Percentiles rank a stretch among this genome's conserved stretches.
These are phyloP conservation scores for Camillea tinctor DNA, from an alignment of 2,329 filamentous ascomycete species.

Conservation along the genomic window DNA sequence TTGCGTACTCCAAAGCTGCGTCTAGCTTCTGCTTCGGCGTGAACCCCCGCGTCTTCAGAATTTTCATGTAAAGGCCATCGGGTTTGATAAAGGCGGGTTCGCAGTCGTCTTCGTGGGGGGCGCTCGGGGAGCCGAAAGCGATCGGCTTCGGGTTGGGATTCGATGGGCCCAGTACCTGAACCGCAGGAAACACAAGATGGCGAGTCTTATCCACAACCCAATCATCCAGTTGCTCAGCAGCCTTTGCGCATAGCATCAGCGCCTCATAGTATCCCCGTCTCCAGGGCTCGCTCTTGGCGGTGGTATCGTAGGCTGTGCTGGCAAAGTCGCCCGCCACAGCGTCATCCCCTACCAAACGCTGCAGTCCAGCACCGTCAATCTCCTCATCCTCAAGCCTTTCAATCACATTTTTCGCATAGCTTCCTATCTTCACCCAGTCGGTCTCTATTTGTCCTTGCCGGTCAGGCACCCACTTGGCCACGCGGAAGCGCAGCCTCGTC, in stretches of 20 bases:
- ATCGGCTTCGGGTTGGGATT: slow-evolving; percentile 78
- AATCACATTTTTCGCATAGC: slow-evolving; percentile 59
- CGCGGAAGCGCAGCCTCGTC: slow-evolving; percentile 66
- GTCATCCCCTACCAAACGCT: slow-evolving; percentile 54
- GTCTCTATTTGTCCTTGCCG: slow-evolving; percentile 51
- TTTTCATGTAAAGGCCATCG: slow-evolving; percentile 76
- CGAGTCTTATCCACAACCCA: slow-evolving; percentile 70
- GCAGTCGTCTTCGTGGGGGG: slow-evolving; percentile 75
- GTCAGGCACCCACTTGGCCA: slow-evolving; percentile 59
- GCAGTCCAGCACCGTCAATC: slow-evolving; percentile 66
- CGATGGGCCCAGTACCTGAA: slow-evolving; percentile 76
- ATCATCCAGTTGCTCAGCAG: slow-evolving; percentile 78
- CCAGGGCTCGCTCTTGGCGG: slow-evolving; percentile 78
- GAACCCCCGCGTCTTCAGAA: slow-evolving; percentile 79
- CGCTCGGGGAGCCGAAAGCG: slow-evolving; percentile 58
- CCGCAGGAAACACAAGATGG: slow-evolving; percentile 65
- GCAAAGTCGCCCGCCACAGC: slow-evolving; percentile 55
- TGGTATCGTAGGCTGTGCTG: slow-evolving; percentile 62
- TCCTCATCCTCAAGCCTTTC: slow-evolving; percentile 66
- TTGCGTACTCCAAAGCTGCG: slow-evolving; percentile 78
- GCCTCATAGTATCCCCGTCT: slow-evolving; percentile 80
- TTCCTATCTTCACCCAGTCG: slow-evolving; percentile 70
- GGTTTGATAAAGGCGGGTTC: slow-evolving; percentile 66
- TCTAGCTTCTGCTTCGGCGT: slow-evolving; percentile 75
- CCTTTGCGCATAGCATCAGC: slow-evolving; percentile 72